A percentile compares a stretch with the other conserved stretches of the same genome.
Conservation (phyloP, 2,329 filamentous ascomycete genomes). For the Cryphonectria radicalis region DNA sequence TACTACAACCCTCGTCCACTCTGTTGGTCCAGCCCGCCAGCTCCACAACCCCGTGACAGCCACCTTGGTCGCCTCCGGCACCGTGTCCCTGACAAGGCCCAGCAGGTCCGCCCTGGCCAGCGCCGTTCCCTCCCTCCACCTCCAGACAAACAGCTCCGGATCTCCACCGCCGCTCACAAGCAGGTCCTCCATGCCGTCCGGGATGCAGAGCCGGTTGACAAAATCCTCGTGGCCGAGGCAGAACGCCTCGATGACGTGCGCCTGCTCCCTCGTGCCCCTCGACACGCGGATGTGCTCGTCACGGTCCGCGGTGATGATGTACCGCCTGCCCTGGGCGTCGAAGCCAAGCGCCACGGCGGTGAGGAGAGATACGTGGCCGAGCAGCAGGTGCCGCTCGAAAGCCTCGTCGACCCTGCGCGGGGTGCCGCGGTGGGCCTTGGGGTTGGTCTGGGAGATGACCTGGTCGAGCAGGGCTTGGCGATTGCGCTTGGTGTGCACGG, state of each 20-base stretch:
- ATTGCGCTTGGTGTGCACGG: slow-evolving; percentile 68
- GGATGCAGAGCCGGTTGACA: slow-evolving; percentile 75
- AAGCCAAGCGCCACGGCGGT: slow-evolving; percentile 70
- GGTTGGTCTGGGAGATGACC: slow-evolving; percentile 47
- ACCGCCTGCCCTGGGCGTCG: slow-evolving; percentile 46
- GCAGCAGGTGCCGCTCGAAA: slow-evolving; percentile 77
- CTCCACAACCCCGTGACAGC: slow-evolving; percentile 52
- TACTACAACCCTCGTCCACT: slow-evolving; percentile 40
- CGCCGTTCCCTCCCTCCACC: slow-evolving; percentile 68
- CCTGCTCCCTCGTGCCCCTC: slow-evolving; percentile 72
- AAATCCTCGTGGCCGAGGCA: slow-evolving; percentile 90
- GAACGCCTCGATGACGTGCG: slow-evolving; percentile 86
- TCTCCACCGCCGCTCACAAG: slow-evolving; percentile 90
- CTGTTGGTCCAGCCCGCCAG: slow-evolving; percentile 32
- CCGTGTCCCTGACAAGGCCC: slow-evolving; percentile 44
- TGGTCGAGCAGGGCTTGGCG: slow-evolving; percentile 64
- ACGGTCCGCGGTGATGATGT: slow-evolving; percentile 61
- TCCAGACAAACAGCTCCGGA: slow-evolving; percentile 76
- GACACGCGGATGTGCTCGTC: slow-evolving; percentile 85
- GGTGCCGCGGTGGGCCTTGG: slow-evolving; percentile 23
- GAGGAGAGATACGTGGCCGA: slow-evolving; percentile 95
- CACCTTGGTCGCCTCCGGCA: slow-evolving; percentile 44
- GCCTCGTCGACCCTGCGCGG: slow-evolving; percentile 43
- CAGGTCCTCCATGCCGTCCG: slow-evolving; percentile 55
- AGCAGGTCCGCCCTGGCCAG: slow-evolving; percentile 60